phyloP scores from a whole-genome alignment of 148 eudicot species.

The Cornus controversa region DNA sequence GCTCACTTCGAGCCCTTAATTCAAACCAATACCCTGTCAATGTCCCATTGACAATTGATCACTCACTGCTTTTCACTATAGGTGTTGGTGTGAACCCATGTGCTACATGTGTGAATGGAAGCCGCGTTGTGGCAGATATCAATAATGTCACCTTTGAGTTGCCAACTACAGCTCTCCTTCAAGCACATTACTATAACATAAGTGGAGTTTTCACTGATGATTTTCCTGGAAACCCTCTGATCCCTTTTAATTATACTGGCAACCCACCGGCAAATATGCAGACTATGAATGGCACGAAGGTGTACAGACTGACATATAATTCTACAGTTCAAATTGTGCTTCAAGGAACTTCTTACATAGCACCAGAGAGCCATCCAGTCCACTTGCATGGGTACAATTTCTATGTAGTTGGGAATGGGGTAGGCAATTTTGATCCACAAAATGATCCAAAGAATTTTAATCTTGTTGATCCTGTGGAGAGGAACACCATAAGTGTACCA shows the following conservation, averaged over 20 bases:
- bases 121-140: conserved; percentile 45
- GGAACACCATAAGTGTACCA: conserved; percentile 61
- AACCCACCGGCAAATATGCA: conserved; percentile 35
- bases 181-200: conserved; percentile 59
- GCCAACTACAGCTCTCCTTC: conserved; percentile 64
- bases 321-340: conserved; percentile 65
- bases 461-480: conserved; percentile 75
- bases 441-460: conserved; percentile 53
- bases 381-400: conserved; percentile 76
- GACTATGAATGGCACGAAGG: conserved; percentile 60
- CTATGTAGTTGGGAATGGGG: conserved; percentile 59
- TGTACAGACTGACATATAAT: conserved; percentile 47
- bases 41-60: conserved; percentile 52
- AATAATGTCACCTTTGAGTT: conserved; percentile 68
- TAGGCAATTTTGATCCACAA: conserved; percentile 52
- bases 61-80: conserved; percentile 47
- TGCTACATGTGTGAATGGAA: conserved; percentile 54
- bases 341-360: conserved; percentile 54
- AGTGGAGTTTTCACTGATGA: conserved; percentile 64
- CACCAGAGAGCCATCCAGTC: conserved; percentile 72
- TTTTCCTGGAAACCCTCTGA: conserved; percentile 58
- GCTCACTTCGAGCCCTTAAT: conserved; percentile 51
- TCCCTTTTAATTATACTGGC: conserved; percentile 57
- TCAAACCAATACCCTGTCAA: conserved; percentile 51
- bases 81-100: conserved; percentile 71